Evolutionary conservation across 352 stramenopile species (phyloP), one percentile per base, ranked within the genome.

Genomic region (Elongisporangium anandrum): DNA sequence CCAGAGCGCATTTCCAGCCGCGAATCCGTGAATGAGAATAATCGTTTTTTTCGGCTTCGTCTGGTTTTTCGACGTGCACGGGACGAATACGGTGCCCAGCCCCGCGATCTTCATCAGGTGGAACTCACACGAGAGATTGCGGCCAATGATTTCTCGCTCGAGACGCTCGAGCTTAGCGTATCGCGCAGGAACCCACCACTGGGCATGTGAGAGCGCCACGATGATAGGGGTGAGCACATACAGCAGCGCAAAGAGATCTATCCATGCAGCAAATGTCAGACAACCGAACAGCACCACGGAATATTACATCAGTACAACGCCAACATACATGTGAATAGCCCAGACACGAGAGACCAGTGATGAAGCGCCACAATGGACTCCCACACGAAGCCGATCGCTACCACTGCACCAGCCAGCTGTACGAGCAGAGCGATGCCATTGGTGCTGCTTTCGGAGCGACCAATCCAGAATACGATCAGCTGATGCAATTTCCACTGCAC

Each of bases 1-100:
- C 81, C 81, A 89, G 15, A 91, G 70, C 6, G 66, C 81, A 41
- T 91, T 91, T 24, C 79, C 81, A 10, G 69, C 77, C 4, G 77
- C 81, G 38, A 77, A 91, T 24, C 79, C 79, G 51, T 89, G 81
- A 38, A 88, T 56, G n/a, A 89, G 59, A 23, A 89, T 79, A 21
- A 91, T 53, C 7, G 72, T 76, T 50, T 73, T 72, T 55, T 70
- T 54, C 47, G 49, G 24, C 24, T 70, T 29, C 3, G 23, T 50
- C n/a, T 61, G 50, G 13, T 59, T 56, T 1, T 60, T 64, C n/a
- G 56, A 19, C 50, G 65, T 75, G 52, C 75, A 87, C 7, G 81
- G 75, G n/a, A 89, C 73, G 50, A 74, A 64, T 0, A 91, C 77
- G 5, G 81, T 91, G 20, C 81, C 81, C 0, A 91, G 64, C 0